phyloP scores from a whole-genome alignment of 441 rosid species.

The Adansonia grandidieri region DNA sequence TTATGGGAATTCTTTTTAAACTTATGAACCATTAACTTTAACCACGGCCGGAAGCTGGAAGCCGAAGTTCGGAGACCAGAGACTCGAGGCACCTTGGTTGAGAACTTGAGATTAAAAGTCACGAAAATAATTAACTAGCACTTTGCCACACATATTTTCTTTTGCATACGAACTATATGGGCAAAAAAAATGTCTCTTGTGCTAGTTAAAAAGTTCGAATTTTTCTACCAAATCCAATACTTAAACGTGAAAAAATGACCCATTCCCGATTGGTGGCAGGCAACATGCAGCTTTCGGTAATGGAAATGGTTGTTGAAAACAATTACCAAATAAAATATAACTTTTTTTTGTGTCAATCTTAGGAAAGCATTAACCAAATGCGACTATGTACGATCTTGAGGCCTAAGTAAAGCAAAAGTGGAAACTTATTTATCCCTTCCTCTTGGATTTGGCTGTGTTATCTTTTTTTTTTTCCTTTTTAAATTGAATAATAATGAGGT shows the following conservation, averaged over 20 bases:
- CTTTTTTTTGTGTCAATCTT: background rate
- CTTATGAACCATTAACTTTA: background rate
- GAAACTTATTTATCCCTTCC: background rate
- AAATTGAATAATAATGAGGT: background rate
- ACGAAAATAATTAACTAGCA: constrained; percentile 26
- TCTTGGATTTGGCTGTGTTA: background rate
- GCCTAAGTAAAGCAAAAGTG: constrained; percentile 29
- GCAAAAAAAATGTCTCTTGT: background rate
- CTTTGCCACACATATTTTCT: background rate
- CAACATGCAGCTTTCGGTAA: constrained; percentile 35
- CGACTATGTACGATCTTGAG: constrained; percentile 23
- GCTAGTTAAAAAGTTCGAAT: constrained; percentile 21
- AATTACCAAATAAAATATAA: constrained; percentile 38
- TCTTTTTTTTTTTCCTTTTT: background rate
- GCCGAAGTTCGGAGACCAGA: no score
- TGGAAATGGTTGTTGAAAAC: constrained; percentile 48
- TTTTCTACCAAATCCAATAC: background rate
- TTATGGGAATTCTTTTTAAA: background rate
- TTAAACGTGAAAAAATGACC: constrained; percentile 17
- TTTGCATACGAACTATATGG: background rate
- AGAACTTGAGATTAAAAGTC: constrained; percentile 31
- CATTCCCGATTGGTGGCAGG: constrained; percentile 35
- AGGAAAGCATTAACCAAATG: constrained; percentile 30
- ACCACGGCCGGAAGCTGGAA: no score
- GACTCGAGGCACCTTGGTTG: background rate